Evolutionary conservation across 202 grass and related monocot genomes (phyloP), one percentile per base, ranked within the genome.

Genomic region (Zoysia matrella): DNA sequence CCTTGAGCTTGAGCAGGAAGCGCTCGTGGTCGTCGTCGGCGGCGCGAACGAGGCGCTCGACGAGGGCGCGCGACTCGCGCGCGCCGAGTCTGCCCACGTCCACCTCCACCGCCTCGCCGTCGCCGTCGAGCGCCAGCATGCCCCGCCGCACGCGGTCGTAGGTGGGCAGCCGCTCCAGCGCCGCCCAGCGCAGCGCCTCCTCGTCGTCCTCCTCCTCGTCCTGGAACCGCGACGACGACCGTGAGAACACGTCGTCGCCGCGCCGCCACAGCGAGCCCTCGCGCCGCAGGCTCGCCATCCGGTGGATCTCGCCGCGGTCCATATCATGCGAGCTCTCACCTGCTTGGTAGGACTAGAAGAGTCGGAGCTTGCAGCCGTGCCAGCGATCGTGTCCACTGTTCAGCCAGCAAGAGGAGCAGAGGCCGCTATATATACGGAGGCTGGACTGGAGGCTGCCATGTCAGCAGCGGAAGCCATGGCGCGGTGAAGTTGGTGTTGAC

Each of bases 161-260:
- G 5, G 96, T 98, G 3, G 96, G 96, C n/a, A 98, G 90, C 65
- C 87, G 90, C 93, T 99, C 96, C 18, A 99, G 83, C 67, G 96
- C 96, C 15, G 96, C 96, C 96, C 96, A 99, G 75, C 75, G 76
- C 70, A 99, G 78, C 46, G 96, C 93, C 87, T 95, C 93, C 81
- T 99, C 96, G 72, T 99, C 96, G 67, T 36, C 30, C 30, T 99
- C 91, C 47, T 99, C 91, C 41, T 94, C 96, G 48, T 80, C 88
- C 41, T 86, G 84, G 78, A 91, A 79, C 77, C 88, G 80, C 71
- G 93, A 92, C 67, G 88, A 86, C 65, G 87, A 85, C 47, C 81
- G 60, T 45, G 94, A 97, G 94, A 97, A 92, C 57, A 87, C 87
- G 51, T 92, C 87, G 30, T 86, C 83, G 4, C 83, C 77, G 6